Base-by-base conservation (phyloP, 306 rosid species). In the Gynostemma pentaphyllum region DNA sequence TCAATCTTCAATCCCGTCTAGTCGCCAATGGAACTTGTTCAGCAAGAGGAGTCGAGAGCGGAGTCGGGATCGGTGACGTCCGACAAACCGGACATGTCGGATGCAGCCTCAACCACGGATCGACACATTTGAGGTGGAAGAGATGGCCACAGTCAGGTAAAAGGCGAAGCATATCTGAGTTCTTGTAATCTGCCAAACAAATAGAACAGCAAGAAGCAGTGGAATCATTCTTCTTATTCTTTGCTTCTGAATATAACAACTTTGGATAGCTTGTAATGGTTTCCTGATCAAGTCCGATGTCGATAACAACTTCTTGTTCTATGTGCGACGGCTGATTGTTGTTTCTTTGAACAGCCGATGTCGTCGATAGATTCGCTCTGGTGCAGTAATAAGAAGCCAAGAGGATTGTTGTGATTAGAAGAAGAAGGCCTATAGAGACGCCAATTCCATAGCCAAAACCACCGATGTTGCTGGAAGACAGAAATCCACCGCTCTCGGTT, bases 1-100 rank as follows among this genome's bases (percentile, higher is more conserved):
- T 2, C 37, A 3, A 2, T 21, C 64, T 73, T 44, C 74, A 83
- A 68, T 77, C 86, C 48, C 86, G 49, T 56, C 87, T 69, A 46
- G 72, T 70, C 1, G 99, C 90, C 66, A 92, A 49, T 5, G 96
- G 95, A 72, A 84, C 90, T 46, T 88, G 96, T 81, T 92, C 99
- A 15, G 95, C 94, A 45, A 86, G 87, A 74, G 99, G 99, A 9
- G 99, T 92, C 0, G 99, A 84, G 45, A 92, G 78, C 1, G 99
- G 99, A 16, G 99, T 92, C 3, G 94, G 96, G 9, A 82, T 59
- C 11, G 96, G 99, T 3, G 99, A 88, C 0, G 96, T 88, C 72
- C 99, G 84, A 74, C 99, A 88, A 23, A 92, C 80, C 9, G 99
- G 99, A 62, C 98, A 92, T 0, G 98, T 79, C 2, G 98, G 98